A percentile compares a stretch with the other conserved stretches of the same genome.
phyloP scores from a whole-genome alignment of 108 stramenopile species.

The Cyclostephanos invisitatus region DNA sequence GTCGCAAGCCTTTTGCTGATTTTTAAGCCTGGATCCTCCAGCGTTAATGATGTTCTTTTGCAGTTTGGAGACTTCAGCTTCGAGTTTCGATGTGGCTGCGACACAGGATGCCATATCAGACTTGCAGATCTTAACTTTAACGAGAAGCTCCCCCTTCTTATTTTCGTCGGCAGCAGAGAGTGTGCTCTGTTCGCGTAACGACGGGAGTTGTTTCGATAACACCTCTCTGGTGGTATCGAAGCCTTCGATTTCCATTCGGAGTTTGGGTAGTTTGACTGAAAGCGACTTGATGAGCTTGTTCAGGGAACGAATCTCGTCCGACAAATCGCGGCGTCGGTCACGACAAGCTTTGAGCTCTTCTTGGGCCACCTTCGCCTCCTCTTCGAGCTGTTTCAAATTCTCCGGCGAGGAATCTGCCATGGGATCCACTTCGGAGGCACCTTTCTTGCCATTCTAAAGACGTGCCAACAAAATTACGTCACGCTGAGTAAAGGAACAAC shows the following conservation, averaged over 20 bases:
- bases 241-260: conserved; percentile 79
- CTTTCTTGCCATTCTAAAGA: conserved; percentile 58
- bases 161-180: conserved; percentile 68
- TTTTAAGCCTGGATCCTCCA: conserved; percentile 88
- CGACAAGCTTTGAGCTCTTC: conserved; percentile 63
- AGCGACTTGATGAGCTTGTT: conserved; percentile 66
- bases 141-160: conserved; percentile 60
- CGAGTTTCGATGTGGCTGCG: conserved; percentile 63
- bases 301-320: conserved; percentile 68
- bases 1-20: conserved; percentile 78
- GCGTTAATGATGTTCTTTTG: conserved; percentile 90
- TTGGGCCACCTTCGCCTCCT: conserved; percentile 53
- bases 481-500: neutral
- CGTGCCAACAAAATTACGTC: neutral
- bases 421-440: conserved; percentile 21
- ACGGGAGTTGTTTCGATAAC: conserved; percentile 78
- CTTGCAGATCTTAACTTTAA: conserved; percentile 70
- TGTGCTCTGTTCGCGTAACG: conserved; percentile 68
- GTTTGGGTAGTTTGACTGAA: conserved; percentile 76
- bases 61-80: conserved; percentile 74
- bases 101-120: conserved; percentile 75
- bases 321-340: conserved; percentile 56
- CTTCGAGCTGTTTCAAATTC: conserved; percentile 60
- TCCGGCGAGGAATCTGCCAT: conserved; percentile 42
- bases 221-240: conserved; percentile 83